Evolutionary conservation across 2,329 filamentous ascomycete genomes (phyloP).

Genomic region (Sclerotinia trifoliorum): DNA sequence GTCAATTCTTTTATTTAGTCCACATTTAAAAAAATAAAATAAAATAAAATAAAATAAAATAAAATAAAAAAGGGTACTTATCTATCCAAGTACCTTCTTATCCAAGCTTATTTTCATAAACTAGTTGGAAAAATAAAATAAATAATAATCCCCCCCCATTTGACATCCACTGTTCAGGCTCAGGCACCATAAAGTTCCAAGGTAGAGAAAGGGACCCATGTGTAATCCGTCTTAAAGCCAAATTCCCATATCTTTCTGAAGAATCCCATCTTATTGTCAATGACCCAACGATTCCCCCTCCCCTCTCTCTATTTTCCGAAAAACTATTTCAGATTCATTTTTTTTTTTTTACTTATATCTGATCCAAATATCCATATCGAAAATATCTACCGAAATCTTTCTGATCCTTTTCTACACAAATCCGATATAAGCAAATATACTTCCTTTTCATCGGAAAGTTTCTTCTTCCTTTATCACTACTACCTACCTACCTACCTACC

Average conservation of each 20-base stretch:
- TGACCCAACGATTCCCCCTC: slow-evolving; percentile 1
- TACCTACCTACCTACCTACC: too few species aligned
- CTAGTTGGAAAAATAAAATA: not conserved
- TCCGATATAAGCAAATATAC: not conserved
- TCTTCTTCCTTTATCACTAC: not conserved
- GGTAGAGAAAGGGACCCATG: slow-evolving; percentile 2
- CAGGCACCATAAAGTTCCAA: slow-evolving; percentile 12
- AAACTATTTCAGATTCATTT: not conserved
- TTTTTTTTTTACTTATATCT: slow-evolving; percentile 4
- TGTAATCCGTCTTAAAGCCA: slow-evolving; percentile 7
- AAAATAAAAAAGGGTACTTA: not conserved
- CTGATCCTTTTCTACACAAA: not conserved
- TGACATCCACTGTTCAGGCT: not conserved
- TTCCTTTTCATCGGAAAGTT: not conserved
- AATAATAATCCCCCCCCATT: not conserved
- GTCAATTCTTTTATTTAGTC: not conserved
- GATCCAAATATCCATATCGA: too few species aligned
- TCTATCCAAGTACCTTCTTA: too few species aligned
- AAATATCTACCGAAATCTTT: too few species aligned
- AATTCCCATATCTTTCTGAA: slow-evolving; percentile 20
- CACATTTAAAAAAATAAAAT: not conserved
- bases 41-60: not conserved
- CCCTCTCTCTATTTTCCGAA: slow-evolving; percentile 6
- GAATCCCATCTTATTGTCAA: slow-evolving; percentile 22
- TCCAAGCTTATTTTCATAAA: not conserved